These are phyloP conservation scores for Leccinum barrowsii DNA, from an alignment of 768 basidiomycete species.

Conservation along the genomic window DNA sequence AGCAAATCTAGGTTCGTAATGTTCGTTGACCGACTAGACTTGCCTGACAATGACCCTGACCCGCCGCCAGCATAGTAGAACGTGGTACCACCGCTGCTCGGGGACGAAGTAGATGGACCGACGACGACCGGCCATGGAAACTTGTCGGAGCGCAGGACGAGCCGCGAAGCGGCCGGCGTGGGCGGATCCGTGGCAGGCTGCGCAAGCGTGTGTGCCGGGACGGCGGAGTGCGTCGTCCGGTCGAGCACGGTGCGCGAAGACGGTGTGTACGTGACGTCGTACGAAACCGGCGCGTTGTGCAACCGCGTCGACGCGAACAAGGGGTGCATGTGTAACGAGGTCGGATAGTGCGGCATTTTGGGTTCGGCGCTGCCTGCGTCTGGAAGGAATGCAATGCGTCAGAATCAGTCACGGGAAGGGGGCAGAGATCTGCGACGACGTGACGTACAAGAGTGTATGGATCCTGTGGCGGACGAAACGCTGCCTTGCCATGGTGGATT, in stretches of 20 bases:
- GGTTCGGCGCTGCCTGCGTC: slow-evolving; percentile 24
- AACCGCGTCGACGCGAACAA: slow-evolving; percentile 54
- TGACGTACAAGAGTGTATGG: slow-evolving; percentile 40
- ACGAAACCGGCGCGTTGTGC: slow-evolving; percentile 59
- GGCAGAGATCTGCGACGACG: slow-evolving; percentile 1
- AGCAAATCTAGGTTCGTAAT: slow-evolving; percentile 67
- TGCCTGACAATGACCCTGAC: slow-evolving; percentile 10
- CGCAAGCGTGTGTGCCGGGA: slow-evolving; percentile 52
- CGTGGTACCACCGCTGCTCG: slow-evolving; percentile 14
- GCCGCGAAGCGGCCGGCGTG: slow-evolving; percentile 38
- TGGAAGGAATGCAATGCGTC: slow-evolving; percentile 1
- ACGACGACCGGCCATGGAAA: slow-evolving; percentile 63
- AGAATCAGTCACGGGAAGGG: background rate
- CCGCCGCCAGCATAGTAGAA: slow-evolving; percentile 25
- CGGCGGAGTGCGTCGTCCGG: slow-evolving; percentile 47
- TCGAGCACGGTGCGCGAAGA: slow-evolving; percentile 57
- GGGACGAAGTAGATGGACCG: slow-evolving; percentile 31
- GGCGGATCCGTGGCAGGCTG: slow-evolving; percentile 67
- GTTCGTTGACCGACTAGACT: slow-evolving; percentile 22
- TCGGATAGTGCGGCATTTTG: slow-evolving; percentile 21
- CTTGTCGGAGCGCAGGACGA: slow-evolving; percentile 53
- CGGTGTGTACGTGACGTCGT: slow-evolving; percentile 55
- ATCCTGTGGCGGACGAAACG: slow-evolving; percentile 36
- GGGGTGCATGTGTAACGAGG: slow-evolving; percentile 58
- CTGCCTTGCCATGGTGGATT: slow-evolving; percentile 46